Evolutionary conservation across 108 stramenopile genomes (phyloP).

Genomic region (Hondaea fermentalgiana): DNA sequence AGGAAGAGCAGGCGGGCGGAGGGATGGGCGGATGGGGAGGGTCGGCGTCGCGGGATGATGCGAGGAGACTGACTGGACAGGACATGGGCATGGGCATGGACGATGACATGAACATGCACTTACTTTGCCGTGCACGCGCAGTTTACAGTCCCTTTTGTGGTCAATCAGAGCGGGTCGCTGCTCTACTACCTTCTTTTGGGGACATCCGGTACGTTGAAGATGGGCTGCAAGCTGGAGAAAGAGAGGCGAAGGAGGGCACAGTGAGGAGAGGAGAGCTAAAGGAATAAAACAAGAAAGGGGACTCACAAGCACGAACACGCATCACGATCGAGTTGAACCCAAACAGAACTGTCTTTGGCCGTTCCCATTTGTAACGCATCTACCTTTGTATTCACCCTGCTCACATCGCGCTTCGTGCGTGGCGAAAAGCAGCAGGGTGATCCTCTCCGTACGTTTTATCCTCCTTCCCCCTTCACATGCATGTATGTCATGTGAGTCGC

Average conservation of each 20-base stretch:
- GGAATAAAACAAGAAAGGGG: background rate
- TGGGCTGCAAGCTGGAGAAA: too few species aligned
- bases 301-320: too few species aligned
- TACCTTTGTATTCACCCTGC: background rate
- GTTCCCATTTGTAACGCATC: slow-evolving; percentile 3
- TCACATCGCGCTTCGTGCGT: background rate
- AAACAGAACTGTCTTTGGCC: background rate
- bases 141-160: background rate
- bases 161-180: slow-evolving; percentile 12
- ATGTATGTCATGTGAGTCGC: too few species aligned
- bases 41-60: too few species aligned
- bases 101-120: too few species aligned
- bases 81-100: too few species aligned
- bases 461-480: too few species aligned
- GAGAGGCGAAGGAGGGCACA: background rate
- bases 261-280: background rate
- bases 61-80: too few species aligned
- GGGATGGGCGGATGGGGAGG: too few species aligned
- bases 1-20: too few species aligned
- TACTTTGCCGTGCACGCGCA: background rate
- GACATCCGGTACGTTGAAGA: background rate
- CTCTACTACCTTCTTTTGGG: background rate
- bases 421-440: background rate
- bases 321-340: background rate
- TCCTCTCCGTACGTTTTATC: background rate